Percentiles rank a stretch among this genome's conserved stretches.
Conservation (phyloP, 805 yeast genomes). For the Saccharomyces jurei region DNA sequence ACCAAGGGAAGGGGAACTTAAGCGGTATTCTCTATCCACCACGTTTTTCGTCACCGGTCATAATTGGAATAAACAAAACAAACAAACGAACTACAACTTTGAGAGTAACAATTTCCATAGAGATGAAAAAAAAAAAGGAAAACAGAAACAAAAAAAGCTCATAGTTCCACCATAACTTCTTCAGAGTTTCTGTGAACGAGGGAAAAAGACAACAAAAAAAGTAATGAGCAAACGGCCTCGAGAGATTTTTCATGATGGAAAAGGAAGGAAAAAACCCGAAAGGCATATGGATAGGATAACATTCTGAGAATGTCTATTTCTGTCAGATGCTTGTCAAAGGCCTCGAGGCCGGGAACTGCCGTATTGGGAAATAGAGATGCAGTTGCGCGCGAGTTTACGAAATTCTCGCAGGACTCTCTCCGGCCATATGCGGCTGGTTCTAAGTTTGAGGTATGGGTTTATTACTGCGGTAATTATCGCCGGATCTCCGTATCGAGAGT, state of each 20-base stretch:
- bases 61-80: not conserved
- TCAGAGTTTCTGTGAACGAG: not conserved
- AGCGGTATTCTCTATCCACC: not conserved
- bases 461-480: not conserved
- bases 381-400: not conserved
- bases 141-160: not conserved
- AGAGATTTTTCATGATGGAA: not conserved
- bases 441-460: not conserved
- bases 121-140: not conserved
- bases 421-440: not conserved
- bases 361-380: not conserved
- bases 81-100: not conserved
- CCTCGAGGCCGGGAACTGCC: not conserved
- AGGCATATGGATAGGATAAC: not conserved
- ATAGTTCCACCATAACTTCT: not conserved
- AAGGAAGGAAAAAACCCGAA: not conserved
- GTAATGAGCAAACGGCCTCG: not conserved
- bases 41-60: not conserved
- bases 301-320: not conserved
- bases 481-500: not conserved
- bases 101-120: not conserved
- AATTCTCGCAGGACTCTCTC: not conserved
- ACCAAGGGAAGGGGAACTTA: not conserved
- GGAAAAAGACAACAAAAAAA: not conserved
- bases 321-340: not conserved